A percentile compares a stretch with the other conserved stretches of the same genome.
These are phyloP conservation scores for Dryas integrifolia DNA, from an alignment of 331 rosid species.

Conservation along the genomic window DNA sequence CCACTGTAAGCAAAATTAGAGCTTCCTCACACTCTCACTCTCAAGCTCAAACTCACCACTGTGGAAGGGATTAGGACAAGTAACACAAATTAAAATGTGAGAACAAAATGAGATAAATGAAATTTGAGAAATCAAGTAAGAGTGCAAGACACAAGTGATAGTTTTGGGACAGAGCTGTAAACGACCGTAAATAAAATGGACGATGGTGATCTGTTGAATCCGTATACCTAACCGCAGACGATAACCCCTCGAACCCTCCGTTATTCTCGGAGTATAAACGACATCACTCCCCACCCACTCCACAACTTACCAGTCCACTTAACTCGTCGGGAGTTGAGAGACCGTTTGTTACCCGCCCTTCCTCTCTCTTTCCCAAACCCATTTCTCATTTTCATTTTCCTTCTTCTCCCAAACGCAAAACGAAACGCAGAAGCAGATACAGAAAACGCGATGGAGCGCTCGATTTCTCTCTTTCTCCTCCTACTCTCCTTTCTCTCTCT, in stretches of 20 bases:
- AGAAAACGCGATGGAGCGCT: conserved; percentile 33
- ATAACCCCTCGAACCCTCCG: background rate
- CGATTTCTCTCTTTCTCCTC: conserved; percentile 12
- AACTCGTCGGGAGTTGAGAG: background rate
- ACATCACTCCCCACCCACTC: background rate
- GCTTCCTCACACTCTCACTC: no score
- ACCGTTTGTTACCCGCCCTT: conserved; percentile 3
- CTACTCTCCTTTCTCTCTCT: conserved; percentile 6
- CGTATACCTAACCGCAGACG: background rate
- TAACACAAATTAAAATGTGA: no score
- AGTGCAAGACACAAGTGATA: no score
- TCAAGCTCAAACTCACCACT: no score
- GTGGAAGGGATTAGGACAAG: background rate
- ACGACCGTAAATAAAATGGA: no score
- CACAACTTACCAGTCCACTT: background rate
- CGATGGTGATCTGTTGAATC: fast-evolving
- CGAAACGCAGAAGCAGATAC: background rate
- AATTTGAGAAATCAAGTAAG: no score
- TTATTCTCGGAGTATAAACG: no score
- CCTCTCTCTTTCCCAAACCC: background rate
- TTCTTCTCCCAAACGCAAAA: background rate
- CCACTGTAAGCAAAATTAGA: no score
- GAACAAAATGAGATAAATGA: no score
- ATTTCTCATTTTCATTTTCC: no score
- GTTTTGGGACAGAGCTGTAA: no score